phyloP scores from a whole-genome alignment of 139 green algal species.

The Desmodesmus armatus region DNA sequence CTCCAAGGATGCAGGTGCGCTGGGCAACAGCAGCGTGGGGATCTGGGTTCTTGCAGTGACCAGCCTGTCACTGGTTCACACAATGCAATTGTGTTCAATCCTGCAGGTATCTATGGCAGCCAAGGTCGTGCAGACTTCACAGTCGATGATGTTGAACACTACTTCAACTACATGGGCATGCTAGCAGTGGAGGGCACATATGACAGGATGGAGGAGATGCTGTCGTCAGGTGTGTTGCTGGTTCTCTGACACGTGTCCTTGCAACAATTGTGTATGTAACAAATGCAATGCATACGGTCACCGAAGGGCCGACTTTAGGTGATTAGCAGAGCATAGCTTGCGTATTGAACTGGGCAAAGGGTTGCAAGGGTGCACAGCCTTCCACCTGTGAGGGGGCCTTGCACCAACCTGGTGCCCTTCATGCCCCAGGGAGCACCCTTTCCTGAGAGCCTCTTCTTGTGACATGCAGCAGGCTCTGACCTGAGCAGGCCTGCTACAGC shows the following conservation, averaged over 20 bases:
- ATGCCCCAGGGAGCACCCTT: no score
- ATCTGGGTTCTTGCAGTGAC: background rate
- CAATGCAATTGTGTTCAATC: no score
- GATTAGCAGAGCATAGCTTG: background rate
- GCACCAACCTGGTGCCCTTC: no score
- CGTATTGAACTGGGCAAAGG: background rate
- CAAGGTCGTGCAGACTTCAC: slow-evolving; percentile 77
- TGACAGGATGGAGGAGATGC: slow-evolving; percentile 85
- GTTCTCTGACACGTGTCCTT: no score
- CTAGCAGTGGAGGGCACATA: slow-evolving; percentile 92
- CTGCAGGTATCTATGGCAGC: slow-evolving; percentile 71
- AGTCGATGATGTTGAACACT: slow-evolving; percentile 89
- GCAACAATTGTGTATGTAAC: background rate
- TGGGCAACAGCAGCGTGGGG: no score
- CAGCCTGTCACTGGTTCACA: background rate
- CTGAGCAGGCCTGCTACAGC: no score
- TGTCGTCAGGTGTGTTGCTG: slow-evolving; percentile 49
- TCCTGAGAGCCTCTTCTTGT: no score
- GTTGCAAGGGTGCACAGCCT: no score
- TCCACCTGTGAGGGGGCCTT: no score
- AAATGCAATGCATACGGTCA: no score
- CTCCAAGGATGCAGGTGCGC: slow-evolving; percentile 53
- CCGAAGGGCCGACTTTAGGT: background rate
- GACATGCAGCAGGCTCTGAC: no score
- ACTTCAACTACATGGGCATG: slow-evolving; percentile 99